Conservation (phyloP, 768 basidiomycete genomes). For the Boletus insuetus region DNA sequence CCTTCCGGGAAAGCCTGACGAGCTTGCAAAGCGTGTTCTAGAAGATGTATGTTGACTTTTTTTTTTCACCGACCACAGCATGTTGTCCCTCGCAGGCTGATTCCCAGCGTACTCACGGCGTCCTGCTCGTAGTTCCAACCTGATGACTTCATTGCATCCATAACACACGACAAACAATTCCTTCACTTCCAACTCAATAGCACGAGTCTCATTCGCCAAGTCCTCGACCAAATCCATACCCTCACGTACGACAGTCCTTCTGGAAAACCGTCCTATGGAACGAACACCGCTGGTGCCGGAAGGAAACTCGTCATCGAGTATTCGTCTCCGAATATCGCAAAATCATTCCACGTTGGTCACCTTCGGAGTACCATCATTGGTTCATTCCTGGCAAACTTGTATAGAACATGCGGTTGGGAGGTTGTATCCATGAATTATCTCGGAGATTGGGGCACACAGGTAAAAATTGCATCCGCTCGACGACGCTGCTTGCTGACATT, state of each 20-base stretch:
- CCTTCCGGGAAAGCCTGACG: constrained; percentile 78
- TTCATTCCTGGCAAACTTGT: constrained; percentile 87
- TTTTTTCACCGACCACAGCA: background rate
- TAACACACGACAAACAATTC: constrained; percentile 73
- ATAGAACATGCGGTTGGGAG: constrained; percentile 91
- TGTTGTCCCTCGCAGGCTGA: too few species aligned
- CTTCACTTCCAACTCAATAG: constrained; percentile 77
- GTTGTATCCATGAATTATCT: constrained; percentile 92
- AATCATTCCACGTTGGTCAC: constrained; percentile 97
- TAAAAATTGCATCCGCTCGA: constrained; percentile 27
- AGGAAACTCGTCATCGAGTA: constrained; percentile 89
- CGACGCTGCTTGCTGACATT: background rate
- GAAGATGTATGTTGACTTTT: constrained; percentile 51
- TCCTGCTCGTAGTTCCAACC: constrained; percentile 65
- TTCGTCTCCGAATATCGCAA: constrained; percentile 96
- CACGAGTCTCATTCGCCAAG: constrained; percentile 53
- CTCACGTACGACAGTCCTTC: constrained; percentile 63
- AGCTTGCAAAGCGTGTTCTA: constrained; percentile 71
- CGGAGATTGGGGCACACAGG: constrained; percentile 99
- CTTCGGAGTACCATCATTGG: constrained; percentile 98
- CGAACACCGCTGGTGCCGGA: constrained; percentile 70
- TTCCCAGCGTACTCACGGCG: background rate
- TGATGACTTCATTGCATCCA: constrained; percentile 72
- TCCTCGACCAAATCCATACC: constrained; percentile 72
- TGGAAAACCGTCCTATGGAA: constrained; percentile 73